Base-by-base conservation (phyloP, 495 filamentous ascomycete species). In the Thozetella sp. region DNA sequence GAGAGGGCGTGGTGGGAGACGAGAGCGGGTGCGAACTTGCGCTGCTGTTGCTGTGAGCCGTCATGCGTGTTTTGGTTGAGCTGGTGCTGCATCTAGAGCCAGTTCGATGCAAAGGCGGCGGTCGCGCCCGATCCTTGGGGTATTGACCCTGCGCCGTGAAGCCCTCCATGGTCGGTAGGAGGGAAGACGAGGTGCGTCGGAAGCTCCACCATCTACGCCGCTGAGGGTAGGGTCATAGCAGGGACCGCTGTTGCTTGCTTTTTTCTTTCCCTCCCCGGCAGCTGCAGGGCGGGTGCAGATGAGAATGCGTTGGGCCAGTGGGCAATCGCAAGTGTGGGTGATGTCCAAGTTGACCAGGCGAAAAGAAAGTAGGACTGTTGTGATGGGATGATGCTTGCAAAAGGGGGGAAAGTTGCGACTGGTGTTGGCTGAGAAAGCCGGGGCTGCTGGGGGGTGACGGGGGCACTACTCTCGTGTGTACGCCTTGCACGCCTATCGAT, bases 31-130 rank as follows among this genome's bases (percentile, higher is more conserved):
- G 68, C 0, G 76, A 75, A 27, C 70, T 67, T 22, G 73, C 69
- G 60, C 68, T 70, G 25, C 51, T 75, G 45, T 69, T 63, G 59
- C 72, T 79, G 25, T 69, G 63, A 10, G 67, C 58, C 17, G 76
- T 76, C 67, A 70, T 72, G 57, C 72, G 69, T 30, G 70, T 76
- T 56, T 74, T 64, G 23, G 68, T 73, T 19, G 69, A 74, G 51
- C 77, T 73, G 40, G 68, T 75, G 63, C 72, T 78, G 2, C 76
- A 70, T 40, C 76, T 67, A n/a, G 77, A 78, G 24, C 72, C 62
- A 11, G 73, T 67, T 40, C 75, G 71, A 53, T 68, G 60, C 22
- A 66, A 74, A n/a, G 66, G 63, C 24, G 74, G 70, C 60, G 60
- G 62, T 45, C 66, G 63, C 20, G 63, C 45, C 30, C 61, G 66